phyloP scores from a whole-genome alignment of 345 rosid species.

The Eucalyptus cloeziana region DNA sequence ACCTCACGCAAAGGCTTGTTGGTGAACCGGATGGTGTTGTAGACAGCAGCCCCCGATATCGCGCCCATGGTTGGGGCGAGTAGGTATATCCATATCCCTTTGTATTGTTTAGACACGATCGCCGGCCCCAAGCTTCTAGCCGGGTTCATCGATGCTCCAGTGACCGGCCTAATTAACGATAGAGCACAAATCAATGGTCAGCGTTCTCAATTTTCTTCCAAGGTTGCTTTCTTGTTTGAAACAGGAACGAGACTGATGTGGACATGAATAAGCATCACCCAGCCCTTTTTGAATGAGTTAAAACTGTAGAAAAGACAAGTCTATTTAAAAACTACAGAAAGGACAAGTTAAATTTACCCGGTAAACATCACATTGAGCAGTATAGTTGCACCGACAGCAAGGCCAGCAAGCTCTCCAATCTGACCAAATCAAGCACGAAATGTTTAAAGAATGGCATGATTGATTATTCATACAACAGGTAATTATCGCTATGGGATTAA shows the following conservation, averaged over 20 bases:
- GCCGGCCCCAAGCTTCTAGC: slow-evolving; percentile 88
- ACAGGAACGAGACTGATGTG: neutral
- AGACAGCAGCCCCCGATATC: slow-evolving; percentile 60
- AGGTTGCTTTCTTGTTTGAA: neutral
- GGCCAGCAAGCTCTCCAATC: slow-evolving; percentile 96
- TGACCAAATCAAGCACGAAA: slow-evolving; percentile 1
- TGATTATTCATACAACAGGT: neutral
- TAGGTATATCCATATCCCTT: slow-evolving; percentile 67
- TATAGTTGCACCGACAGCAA: slow-evolving; percentile 82
- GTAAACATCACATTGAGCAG: slow-evolving; percentile 80
- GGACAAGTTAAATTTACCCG: slow-evolving; percentile 32
- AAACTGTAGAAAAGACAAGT: neutral
- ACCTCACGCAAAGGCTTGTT: slow-evolving; percentile 70
- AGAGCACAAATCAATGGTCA: neutral
- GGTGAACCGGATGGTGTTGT: slow-evolving; percentile 61
- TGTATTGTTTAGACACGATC: slow-evolving; percentile 36
- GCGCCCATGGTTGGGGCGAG: slow-evolving; percentile 60
- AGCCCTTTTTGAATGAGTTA: neutral
- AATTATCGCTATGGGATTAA: neutral
- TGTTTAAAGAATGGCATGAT: neutral
- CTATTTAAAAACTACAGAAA: neutral
- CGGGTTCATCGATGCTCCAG: slow-evolving; percentile 80
- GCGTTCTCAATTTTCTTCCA: neutral
- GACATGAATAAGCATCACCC: neutral
- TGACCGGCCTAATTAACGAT: slow-evolving; percentile 18